Evolutionary conservation across 2,329 filamentous ascomycete genomes (phyloP).

Genomic region (Talaromyces sp.): DNA sequence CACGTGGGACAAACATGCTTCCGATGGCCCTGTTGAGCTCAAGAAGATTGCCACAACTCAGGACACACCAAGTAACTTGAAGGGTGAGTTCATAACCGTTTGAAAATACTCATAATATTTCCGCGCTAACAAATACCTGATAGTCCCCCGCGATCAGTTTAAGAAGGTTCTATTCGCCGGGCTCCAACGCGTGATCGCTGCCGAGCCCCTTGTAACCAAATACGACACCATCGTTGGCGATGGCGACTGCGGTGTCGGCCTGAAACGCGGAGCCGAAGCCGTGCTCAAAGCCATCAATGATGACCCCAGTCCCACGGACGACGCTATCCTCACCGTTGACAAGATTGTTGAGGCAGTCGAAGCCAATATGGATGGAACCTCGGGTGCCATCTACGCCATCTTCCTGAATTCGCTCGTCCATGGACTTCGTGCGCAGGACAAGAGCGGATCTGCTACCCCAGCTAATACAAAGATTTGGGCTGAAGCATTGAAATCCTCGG

Average conservation of each 20-base stretch:
- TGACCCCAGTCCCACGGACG: constrained; percentile 43
- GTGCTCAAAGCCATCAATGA: constrained; percentile 42
- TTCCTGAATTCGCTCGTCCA: constrained; percentile 82
- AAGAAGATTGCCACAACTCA: constrained; percentile 38
- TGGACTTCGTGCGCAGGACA: constrained; percentile 54
- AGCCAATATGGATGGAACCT: constrained; percentile 68
- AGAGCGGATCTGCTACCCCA: constrained; percentile 35
- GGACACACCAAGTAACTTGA: constrained; percentile 50
- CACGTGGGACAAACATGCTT: constrained; percentile 52
- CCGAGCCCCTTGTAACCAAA: constrained; percentile 62
- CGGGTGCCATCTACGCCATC: constrained; percentile 76
- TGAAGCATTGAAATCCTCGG: constrained; percentile 65
- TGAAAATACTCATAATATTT: neutral
- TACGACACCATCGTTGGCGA: constrained; percentile 82
- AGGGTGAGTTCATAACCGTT: constrained; percentile 36
- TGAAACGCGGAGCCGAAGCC: constrained; percentile 79
- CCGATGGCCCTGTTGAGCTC: constrained; percentile 38
- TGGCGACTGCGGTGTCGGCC: constrained; percentile 81
- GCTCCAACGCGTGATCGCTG: constrained; percentile 56
- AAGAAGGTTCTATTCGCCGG: constrained; percentile 52
- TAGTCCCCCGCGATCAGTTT: constrained; percentile 48
- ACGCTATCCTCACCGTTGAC: constrained; percentile 57
- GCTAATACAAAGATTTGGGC: constrained; percentile 55
- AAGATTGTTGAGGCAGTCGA: constrained; percentile 62
- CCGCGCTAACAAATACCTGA: constrained; percentile 16